Conservation (phyloP, 805 yeast species). For the Candida nitratophila region DNA sequence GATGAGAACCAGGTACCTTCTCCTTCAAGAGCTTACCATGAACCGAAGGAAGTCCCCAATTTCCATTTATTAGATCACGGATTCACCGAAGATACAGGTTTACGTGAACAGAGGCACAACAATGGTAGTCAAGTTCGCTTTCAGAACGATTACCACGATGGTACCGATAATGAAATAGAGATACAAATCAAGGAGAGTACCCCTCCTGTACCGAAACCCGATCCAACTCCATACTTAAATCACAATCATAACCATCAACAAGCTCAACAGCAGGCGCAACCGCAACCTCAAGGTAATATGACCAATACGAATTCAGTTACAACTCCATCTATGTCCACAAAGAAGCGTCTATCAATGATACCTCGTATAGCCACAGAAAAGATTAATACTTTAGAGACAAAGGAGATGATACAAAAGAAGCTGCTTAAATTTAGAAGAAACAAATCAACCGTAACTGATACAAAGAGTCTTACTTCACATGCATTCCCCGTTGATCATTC, state of each 20-base stretch:
- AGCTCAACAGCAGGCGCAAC: not conserved
- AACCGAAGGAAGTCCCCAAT: not conserved
- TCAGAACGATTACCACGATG: not conserved
- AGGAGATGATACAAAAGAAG: constrained; percentile 11
- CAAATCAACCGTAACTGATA: constrained; percentile 6
- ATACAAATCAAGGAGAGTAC: not conserved
- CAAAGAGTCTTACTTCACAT: constrained; percentile 1
- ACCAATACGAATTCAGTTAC: not conserved
- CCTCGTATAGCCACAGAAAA: not conserved
- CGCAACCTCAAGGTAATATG: not conserved
- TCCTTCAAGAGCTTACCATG: not conserved
- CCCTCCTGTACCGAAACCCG: constrained; percentile 6
- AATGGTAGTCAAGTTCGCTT: constrained; percentile 4
- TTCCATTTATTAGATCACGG: not conserved
- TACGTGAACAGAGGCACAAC: constrained; percentile 1
- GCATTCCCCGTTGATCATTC: not conserved
- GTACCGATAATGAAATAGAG: not conserved
- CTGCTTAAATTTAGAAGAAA: constrained; percentile 13
- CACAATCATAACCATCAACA: no score
- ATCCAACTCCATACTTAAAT: not conserved
- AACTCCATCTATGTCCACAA: not conserved
- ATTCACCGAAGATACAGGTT: not conserved
- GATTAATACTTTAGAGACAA: constrained; percentile 6
- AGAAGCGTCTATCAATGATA: not conserved
- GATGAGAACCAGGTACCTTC: not conserved